These are phyloP conservation scores for Diaporthe sp. DNA, from an alignment of 2,329 filamentous ascomycete genomes.

Conservation along the genomic window DNA sequence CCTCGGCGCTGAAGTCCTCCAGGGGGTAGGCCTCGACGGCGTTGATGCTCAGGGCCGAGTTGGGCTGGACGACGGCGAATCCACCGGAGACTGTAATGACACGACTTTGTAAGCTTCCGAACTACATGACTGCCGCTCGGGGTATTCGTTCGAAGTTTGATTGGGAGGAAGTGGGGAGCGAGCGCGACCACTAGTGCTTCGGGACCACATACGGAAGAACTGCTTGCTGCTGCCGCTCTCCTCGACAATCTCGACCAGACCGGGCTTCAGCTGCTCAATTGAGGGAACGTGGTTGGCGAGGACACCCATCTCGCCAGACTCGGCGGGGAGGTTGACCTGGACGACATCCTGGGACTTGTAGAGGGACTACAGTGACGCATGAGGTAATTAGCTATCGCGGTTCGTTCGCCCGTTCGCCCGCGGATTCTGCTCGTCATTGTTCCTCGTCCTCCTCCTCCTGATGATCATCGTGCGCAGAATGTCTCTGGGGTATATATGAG, in stretches of 20 bases:
- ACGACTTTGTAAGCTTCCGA: slow-evolving; percentile 36
- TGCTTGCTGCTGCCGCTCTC: slow-evolving; percentile 92
- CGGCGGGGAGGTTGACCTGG: slow-evolving; percentile 98
- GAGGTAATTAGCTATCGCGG: slow-evolving; percentile 63
- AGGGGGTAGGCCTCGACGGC: slow-evolving; percentile 94
- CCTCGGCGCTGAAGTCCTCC: slow-evolving; percentile 95
- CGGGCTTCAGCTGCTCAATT: slow-evolving; percentile 98
- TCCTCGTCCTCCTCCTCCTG: background rate
- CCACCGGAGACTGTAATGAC: slow-evolving; percentile 84
- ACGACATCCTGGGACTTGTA: slow-evolving; percentile 80
- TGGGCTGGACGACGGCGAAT: slow-evolving; percentile 96
- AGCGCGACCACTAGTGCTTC: background rate
- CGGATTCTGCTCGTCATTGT: background rate
- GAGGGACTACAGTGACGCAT: slow-evolving; percentile 69
- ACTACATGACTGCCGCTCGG: background rate
- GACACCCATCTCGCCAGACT: slow-evolving; percentile 99
- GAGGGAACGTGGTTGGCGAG: slow-evolving; percentile 98
- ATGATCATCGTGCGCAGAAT: no score
- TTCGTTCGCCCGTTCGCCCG: slow-evolving; percentile 24
- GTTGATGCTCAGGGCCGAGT: slow-evolving; percentile 97
- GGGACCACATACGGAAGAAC: slow-evolving; percentile 88
- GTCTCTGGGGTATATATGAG: no score
- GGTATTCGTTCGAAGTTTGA: background rate
- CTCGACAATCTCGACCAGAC: slow-evolving; percentile 94
- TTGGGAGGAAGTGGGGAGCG: no score